Conservation (phyloP, 768 basidiomycete species). For the Rhizopogon vesiculosus region DNA sequence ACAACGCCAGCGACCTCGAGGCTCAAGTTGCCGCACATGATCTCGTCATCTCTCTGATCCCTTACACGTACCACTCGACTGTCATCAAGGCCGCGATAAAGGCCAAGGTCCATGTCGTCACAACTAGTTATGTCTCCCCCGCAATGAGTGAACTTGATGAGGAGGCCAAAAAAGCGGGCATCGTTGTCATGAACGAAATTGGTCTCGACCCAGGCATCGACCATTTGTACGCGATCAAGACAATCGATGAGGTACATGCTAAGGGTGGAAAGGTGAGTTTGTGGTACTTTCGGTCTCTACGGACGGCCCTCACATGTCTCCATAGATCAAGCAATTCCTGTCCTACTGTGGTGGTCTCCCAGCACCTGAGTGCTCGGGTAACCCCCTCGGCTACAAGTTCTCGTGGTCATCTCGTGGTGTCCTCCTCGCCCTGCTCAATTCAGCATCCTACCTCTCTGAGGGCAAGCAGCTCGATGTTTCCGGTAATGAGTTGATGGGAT, state of each 20-base stretch:
- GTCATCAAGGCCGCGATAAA: slow-evolving; percentile 87
- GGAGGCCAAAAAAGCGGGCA: slow-evolving; percentile 80
- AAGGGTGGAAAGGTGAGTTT: slow-evolving; percentile 83
- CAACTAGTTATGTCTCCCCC: slow-evolving; percentile 91
- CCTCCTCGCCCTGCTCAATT: slow-evolving; percentile 90
- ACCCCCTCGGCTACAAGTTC: slow-evolving; percentile 99
- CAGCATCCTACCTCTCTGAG: slow-evolving; percentile 71
- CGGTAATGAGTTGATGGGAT: slow-evolving; percentile 83
- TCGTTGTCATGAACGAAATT: slow-evolving; percentile 96
- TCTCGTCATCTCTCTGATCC: slow-evolving; percentile 94
- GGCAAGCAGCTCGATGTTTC: slow-evolving; percentile 61
- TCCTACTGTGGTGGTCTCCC: slow-evolving; percentile 97
- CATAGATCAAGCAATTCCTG: slow-evolving; percentile 81
- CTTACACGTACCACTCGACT: slow-evolving; percentile 84
- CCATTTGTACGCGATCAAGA: slow-evolving; percentile 92
- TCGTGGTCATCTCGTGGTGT: slow-evolving; percentile 98
- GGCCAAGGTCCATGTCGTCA: slow-evolving; percentile 89
- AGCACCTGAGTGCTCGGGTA: slow-evolving; percentile 84
- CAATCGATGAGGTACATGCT: slow-evolving; percentile 88
- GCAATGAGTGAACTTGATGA: slow-evolving; percentile 85
- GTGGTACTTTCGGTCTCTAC: neutral
- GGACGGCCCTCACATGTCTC: neutral
- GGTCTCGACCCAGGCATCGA: slow-evolving; percentile 96
- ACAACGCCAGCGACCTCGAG: slow-evolving; percentile 65
- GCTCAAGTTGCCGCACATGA: slow-evolving; percentile 80